These are phyloP conservation scores for Volvox africanus DNA, from an alignment of 139 green algal species.

Conservation along the genomic window DNA sequence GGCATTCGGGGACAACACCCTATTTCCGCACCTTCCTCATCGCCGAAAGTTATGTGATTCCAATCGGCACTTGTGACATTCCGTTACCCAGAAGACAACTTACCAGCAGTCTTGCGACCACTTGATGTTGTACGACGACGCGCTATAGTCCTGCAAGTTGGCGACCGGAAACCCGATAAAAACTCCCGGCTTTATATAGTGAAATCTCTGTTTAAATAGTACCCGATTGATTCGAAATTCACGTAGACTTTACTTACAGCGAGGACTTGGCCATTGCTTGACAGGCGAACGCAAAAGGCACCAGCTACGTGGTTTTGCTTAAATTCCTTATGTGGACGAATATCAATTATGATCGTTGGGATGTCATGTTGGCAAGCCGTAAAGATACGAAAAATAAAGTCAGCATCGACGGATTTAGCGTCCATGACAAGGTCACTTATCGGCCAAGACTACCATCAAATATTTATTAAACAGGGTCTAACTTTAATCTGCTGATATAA, in stretches of 20 bases:
- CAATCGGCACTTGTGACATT: too few species aligned
- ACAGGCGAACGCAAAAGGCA: conserved; percentile 68
- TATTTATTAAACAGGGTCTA: too few species aligned
- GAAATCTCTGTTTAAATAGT: neutral
- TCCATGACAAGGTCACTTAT: conserved; percentile 43
- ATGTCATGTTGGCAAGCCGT: conserved; percentile 68
- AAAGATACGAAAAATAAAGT: conserved; percentile 73
- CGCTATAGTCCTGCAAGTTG: conserved; percentile 64
- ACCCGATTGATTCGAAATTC: neutral
- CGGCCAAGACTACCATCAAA: too few species aligned
- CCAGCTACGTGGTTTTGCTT: conserved; percentile 64
- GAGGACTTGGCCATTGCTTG: conserved; percentile 68
- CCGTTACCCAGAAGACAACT: neutral
- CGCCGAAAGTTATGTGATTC: too few species aligned
- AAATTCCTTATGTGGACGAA: conserved; percentile 70
- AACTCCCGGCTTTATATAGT: neutral
- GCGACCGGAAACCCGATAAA: neutral
- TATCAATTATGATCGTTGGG: conserved; percentile 68
- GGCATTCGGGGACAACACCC: too few species aligned
- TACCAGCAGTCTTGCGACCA: conserved; percentile 68
- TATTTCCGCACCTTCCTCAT: too few species aligned
- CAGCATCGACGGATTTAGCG: conserved; percentile 52
- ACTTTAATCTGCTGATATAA: too few species aligned
- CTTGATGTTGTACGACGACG: conserved; percentile 56
- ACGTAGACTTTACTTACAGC: conserved; percentile 45